These are phyloP conservation scores for Aspergillus oerlinghausenensis DNA, from an alignment of 2,329 filamentous ascomycete genomes.

Conservation along the genomic window DNA sequence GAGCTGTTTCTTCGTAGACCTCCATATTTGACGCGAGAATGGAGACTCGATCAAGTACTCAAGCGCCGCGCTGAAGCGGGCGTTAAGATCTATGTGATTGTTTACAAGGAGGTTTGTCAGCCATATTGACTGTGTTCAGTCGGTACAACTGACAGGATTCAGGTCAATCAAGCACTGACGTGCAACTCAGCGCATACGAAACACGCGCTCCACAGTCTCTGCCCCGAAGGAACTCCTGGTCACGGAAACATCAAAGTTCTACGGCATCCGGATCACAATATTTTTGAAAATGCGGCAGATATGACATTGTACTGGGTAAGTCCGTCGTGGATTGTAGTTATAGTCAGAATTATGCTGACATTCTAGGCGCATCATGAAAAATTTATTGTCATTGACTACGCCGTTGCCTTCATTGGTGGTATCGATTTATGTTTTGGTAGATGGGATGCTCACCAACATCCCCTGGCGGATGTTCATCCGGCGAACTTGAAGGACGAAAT, in stretches of 20 bases:
- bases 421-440: conserved; percentile 93
- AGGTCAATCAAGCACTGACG: conserved; percentile 69
- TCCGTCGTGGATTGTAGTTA: neutral
- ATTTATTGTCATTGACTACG: conserved; percentile 90
- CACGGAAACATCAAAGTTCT: conserved; percentile 84
- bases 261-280: conserved; percentile 91
- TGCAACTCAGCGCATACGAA: conserved; percentile 95
- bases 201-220: conserved; percentile 72
- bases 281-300: conserved; percentile 87
- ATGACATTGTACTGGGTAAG: conserved; percentile 88
- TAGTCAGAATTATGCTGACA: conserved; percentile 4
- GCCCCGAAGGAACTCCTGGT: conserved; percentile 74
- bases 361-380: conserved; percentile 84
- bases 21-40: conserved; percentile 76
- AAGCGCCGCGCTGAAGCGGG: conserved; percentile 87
- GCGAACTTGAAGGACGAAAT: conserved; percentile 75
- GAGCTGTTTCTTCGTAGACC: conserved; percentile 81
- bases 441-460: conserved; percentile 85
- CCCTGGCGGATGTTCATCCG: conserved; percentile 81
- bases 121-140: neutral
- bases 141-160: conserved; percentile 5
- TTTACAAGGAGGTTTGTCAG: conserved; percentile 71
- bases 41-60: conserved; percentile 77
- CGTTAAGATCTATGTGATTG: conserved; percentile 88
- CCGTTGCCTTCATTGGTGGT: conserved; percentile 86